Evolutionary conservation across 2,329 filamentous ascomycete species (phyloP), one percentile per base, ranked within the genome.

Genomic region (Tolypocladium paradoxum): DNA sequence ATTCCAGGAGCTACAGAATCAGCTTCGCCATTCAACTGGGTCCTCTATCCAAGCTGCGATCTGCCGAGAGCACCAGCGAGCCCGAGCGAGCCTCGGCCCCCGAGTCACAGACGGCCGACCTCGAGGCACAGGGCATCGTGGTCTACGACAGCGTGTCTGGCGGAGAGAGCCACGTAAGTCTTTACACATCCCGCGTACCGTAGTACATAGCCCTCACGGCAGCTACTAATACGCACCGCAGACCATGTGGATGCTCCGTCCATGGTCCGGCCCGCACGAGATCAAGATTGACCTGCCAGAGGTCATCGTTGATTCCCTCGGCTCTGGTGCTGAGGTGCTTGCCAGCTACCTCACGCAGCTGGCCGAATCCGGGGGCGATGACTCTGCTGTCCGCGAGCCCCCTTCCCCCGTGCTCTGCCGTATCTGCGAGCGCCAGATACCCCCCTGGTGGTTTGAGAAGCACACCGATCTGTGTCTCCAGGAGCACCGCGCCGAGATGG

Each of bases 241-340:
- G 89, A 95, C 90, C 20, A 99, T 99, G 95, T 99, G 93, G 93
- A 99, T 99, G 90, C 83, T 99, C 60, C 88, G 93, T 58, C 93
- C 92, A 2, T 95, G 90, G 70, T 85, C 90, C 40, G 80, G 86
- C 40, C 88, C 92, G 6, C 83, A 90, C 59, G 91, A 97, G 73
- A 89, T 99, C 64, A 95, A 95, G 58, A 97, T 99, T 61, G 93
- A 97, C 67, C 81, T 99, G 7, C 92, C 95, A 18, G 77, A 83
- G 54, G 75, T 96, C 31, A 85, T 99, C 55, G 91, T 97, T 50
- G 91, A 97, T 63, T 92, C 91, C 2, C 78, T 99, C 18, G 93
- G 93, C 37, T 91, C 95, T 31, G 93, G 93, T 38, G 95, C 93
- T 49, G 91, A 97, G 69, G 85, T 99, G 52, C 80, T 99, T 35